A percentile compares a stretch with the other conserved stretches of the same genome.
Evolutionary conservation across 805 yeast genomes (phyloP).

Genomic region (Monosporozyma siamensis): DNA sequence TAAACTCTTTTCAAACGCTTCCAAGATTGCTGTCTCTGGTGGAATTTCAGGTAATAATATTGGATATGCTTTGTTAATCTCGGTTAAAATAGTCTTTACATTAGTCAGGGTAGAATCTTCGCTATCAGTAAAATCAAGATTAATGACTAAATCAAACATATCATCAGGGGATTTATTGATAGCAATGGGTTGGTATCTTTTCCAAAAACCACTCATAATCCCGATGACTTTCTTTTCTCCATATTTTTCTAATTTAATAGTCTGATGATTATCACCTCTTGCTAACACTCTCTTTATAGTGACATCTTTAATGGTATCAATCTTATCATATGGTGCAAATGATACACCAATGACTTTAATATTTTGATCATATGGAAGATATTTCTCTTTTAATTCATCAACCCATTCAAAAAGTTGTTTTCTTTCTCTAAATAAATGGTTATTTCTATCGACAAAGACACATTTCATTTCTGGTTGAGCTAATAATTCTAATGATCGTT

Average conservation of each 20-base stretch:
- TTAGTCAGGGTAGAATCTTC: constrained; percentile 39
- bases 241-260: constrained; percentile 47
- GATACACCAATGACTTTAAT: constrained; percentile 59
- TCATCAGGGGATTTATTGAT: constrained; percentile 46
- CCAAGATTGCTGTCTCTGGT: constrained; percentile 32
- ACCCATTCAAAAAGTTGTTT: constrained; percentile 51
- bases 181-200: constrained; percentile 56
- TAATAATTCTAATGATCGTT: constrained; percentile 36
- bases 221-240: constrained; percentile 42
- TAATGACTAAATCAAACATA: constrained; percentile 54
- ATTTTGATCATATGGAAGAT: constrained; percentile 36
- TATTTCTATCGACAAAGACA: constrained; percentile 76
- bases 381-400: constrained; percentile 33
- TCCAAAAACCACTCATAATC: constrained; percentile 68
- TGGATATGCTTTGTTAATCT: constrained; percentile 36
- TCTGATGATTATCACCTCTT: constrained; percentile 86
- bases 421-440: constrained; percentile 66
- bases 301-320: constrained; percentile 37
- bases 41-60: constrained; percentile 36
- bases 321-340: constrained; percentile 40
- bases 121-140: constrained; percentile 38
- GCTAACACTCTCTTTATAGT: constrained; percentile 50
- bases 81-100: constrained; percentile 35
- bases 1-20: constrained; percentile 46
- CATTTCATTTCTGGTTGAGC: constrained; percentile 31